Conservation (phyloP, 2,329 filamentous ascomycete genomes). For the Alternaria gansuensis region DNA sequence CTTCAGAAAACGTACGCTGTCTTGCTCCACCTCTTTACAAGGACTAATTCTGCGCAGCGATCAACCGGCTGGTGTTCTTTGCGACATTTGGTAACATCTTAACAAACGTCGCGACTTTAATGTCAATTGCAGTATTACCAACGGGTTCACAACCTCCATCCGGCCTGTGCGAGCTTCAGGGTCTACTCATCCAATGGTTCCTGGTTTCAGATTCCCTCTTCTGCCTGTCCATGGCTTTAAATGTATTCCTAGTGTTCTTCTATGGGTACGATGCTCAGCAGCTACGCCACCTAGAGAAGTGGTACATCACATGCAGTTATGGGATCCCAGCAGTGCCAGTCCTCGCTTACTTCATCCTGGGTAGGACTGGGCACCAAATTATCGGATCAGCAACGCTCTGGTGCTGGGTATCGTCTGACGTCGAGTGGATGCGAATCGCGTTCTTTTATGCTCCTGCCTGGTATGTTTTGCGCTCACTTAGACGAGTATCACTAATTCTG, state of each 20-base stretch:
- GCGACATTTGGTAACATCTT: slow-evolving; percentile 83
- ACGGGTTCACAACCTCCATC: slow-evolving; percentile 48
- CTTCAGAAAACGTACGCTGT: slow-evolving; percentile 71
- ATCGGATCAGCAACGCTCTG: slow-evolving; percentile 80
- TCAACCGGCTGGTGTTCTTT: slow-evolving; percentile 85
- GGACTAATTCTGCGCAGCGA: slow-evolving; percentile 55
- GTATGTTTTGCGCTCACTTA: slow-evolving; percentile 53
- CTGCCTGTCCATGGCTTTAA: slow-evolving; percentile 71
- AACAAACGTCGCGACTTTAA: slow-evolving; percentile 78
- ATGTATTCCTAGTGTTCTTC: slow-evolving; percentile 85
- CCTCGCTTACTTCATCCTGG: slow-evolving; percentile 72
- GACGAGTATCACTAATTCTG: slow-evolving; percentile 18
- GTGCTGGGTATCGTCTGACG: slow-evolving; percentile 77
- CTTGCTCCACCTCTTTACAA: neutral
- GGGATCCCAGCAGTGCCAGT: slow-evolving; percentile 76
- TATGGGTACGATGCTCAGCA: slow-evolving; percentile 72
- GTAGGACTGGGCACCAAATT: slow-evolving; percentile 62
- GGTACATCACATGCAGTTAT: slow-evolving; percentile 75
- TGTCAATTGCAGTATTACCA: slow-evolving; percentile 69
- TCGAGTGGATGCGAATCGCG: slow-evolving; percentile 76
- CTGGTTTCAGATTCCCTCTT: slow-evolving; percentile 29
- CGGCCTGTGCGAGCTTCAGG: slow-evolving; percentile 77
- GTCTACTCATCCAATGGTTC: slow-evolving; percentile 82
- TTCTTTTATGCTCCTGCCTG: slow-evolving; percentile 79
- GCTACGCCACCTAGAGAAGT: slow-evolving; percentile 73